Evolutionary conservation across 441 rosid species (phyloP), one percentile per base, ranked within the genome.

Genomic region (Corymbia citriodora): DNA sequence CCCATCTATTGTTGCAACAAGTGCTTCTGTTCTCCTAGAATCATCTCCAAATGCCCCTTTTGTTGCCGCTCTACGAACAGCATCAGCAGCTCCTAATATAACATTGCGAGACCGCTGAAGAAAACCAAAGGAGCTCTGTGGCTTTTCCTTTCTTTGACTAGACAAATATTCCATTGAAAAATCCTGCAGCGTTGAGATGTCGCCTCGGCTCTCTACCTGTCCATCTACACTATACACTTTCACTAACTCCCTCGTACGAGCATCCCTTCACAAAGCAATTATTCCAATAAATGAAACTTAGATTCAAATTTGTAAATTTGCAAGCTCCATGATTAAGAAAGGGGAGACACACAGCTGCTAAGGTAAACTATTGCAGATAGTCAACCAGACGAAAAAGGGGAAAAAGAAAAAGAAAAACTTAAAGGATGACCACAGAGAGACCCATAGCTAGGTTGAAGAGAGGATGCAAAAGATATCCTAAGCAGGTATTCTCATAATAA

Each of bases 21-120:
- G 61, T 33, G 88, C 88, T 61, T 87, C 88, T 36, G 49, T 87
- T 87, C 68, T 87, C 68, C 50, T 57, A 87, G 68, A 57, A 55
- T 87, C 88, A 36, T 87, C 88, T 55, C 88, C 88, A 36, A 87
- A 87, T 40, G 88, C 70, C 70, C 88, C 88, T 87, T 87, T 87
- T 87, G 65, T 33, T 55, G 88, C 68, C 11, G 29, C 88, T 31
- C 88, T 70, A 36, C 88, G 88, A 31, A 87, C 88, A 27, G 88
- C 88, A 87, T 87, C 88, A 55, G 88, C 88, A 57, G 88, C 88
- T 57, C 88, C 88, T 18, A 87, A 17, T 55, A 87, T 87, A 61
- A 33, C 88, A 87, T 87, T 61, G 50, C 88, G 31, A 36, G 88
- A 87, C 68, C 88, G 52, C 88, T 87, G 88, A 33, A 55, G 40